These are phyloP conservation scores for Silene latifolia DNA, from an alignment of 148 eudicot genomes.

Conservation along the genomic window DNA sequence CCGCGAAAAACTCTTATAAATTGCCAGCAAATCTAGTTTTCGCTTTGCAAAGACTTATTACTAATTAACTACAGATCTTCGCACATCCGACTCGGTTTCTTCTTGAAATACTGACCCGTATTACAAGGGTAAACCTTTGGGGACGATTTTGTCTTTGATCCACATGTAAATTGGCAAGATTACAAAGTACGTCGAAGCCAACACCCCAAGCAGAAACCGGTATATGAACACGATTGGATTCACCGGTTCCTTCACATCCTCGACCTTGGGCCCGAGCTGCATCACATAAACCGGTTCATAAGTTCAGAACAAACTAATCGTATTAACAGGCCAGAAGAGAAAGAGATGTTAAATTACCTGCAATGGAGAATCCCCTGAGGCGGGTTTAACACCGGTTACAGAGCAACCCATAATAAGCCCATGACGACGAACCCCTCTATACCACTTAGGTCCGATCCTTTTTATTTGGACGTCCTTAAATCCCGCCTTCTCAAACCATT, in stretches of 20 bases:
- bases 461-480: conserved; percentile 79
- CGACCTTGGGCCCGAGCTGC: conserved; percentile 86
- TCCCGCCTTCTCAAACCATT: conserved; percentile 88
- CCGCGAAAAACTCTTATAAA: no score
- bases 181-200: conserved; percentile 62
- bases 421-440: conserved; percentile 91
- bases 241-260: conserved; percentile 68
- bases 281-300: not conserved
- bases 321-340: not conserved
- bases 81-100: not conserved
- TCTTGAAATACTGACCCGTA: not conserved
- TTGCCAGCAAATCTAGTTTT: no score
- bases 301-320: no score
- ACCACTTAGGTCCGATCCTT: conserved; percentile 95
- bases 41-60: conserved; percentile 1
- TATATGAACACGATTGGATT: conserved; percentile 49
- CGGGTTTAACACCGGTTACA: conserved; percentile 86
- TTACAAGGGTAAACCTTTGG: conserved; percentile 66
- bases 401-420: conserved; percentile 98
- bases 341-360: conserved; percentile 43
- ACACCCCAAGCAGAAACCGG: conserved; percentile 62
- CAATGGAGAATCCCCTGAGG: conserved; percentile 92
- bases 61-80: not conserved
- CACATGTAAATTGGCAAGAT: conserved; percentile 84
- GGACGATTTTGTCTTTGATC: conserved; percentile 74